Base-by-base conservation (phyloP, 768 basidiomycete genomes). In the Suillus lakei region DNA sequence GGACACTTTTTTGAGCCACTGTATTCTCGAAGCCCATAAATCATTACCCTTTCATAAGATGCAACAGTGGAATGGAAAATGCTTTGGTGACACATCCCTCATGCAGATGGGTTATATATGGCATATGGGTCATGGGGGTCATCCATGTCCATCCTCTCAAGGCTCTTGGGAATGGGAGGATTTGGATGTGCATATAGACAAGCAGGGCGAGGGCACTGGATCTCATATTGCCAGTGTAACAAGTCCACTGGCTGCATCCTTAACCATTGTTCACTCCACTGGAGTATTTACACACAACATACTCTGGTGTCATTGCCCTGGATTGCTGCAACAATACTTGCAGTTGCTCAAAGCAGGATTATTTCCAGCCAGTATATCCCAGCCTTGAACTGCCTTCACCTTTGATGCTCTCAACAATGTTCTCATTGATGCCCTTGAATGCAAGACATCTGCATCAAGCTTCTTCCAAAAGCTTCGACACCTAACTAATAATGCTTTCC, bases 331-430 rank as follows among this genome's bases (percentile, higher is more conserved):
- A 5, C 43, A 48, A 12, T 7, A 51, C 28, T 15, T 43, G 9
- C 39, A 63, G n/a, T 66, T 64, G 41, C 41, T 43, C 18, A 43
- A 43, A 43, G 41, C 41, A 48, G 23, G 13, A 48, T 48, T 48
- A 26, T 48, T 48, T 23, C 46, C 23, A 26, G 46, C 46, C 46
- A 48, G 23, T 26, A 48, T 15, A 48, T 48, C 46, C 13, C 2
- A 13, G 1, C 46, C 46, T 26, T 3, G 21, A 21, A 43, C 41
- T 43, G 41, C 41, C 41, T 43, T 43, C 30, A 73, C 69, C 3
- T 74, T 74, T 46, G 23, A 53, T 8, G 71, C 71, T 2, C 66
- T 74, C 10, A 62, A 76, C 53, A 15, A 68, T 5, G 73, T 74
- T 51, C 39, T 66, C 5, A 54, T 75, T 4, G 67, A 74, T 21